Conservation (phyloP, 2,329 filamentous ascomycete genomes). For the Nemania abortiva region DNA sequence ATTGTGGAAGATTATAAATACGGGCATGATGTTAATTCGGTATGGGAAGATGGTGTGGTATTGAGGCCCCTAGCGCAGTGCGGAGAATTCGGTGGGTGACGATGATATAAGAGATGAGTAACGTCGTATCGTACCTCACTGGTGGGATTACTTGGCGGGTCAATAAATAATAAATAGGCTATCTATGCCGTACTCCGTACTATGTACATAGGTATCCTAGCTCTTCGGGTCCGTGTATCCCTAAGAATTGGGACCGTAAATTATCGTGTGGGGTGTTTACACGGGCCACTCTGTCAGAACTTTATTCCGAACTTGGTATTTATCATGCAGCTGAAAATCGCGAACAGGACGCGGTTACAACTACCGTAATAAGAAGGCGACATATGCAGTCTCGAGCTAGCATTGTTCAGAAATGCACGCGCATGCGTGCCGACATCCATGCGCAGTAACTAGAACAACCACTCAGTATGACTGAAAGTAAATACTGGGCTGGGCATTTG, state of each 20-base stretch:
- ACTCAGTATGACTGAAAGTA: neutral
- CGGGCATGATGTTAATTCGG: conserved; percentile 2
- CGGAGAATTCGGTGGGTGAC: conserved; percentile 3
- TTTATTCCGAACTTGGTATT: conserved; percentile 3
- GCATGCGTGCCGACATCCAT: neutral
- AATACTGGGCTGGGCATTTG: neutral
- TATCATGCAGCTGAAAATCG: neutral
- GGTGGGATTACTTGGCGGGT: conserved; percentile 16
- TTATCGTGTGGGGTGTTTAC: neutral
- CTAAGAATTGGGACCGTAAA: conserved; percentile 2
- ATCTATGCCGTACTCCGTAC: no score
- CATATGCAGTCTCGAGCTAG: neutral
- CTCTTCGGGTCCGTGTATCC: neutral
- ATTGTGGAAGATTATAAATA: neutral
- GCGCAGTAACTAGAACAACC: no score
- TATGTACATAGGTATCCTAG: neutral
- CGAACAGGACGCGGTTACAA: neutral
- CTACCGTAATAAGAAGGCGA: neutral
- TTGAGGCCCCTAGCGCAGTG: neutral
- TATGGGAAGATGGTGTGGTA: neutral
- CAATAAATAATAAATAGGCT: neutral
- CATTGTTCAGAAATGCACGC: neutral
- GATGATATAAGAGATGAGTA: neutral
- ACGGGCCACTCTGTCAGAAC: conserved; percentile 6
- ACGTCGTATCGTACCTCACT: conserved; percentile 5